A percentile compares a stretch with the other conserved stretches of the same genome.
These are phyloP conservation scores for Camellia lanceoleosa DNA, from an alignment of 148 eudicot genomes.

Conservation along the genomic window DNA sequence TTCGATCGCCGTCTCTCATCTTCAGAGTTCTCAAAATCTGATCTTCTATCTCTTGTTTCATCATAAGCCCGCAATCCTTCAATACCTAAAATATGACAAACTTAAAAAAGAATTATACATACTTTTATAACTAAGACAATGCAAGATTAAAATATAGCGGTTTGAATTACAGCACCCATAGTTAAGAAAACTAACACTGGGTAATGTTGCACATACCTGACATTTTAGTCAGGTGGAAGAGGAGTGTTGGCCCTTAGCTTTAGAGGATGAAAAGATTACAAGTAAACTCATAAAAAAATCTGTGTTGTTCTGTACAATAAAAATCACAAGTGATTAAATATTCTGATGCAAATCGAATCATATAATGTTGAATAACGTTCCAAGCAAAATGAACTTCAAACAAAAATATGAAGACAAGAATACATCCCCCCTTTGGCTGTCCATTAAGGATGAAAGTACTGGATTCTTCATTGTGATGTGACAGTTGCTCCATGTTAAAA, in stretches of 20 bases:
- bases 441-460: neutral
- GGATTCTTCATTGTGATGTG: neutral
- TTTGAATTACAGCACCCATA: neutral
- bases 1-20: conserved; percentile 51
- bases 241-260: conserved; percentile 17
- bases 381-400: neutral
- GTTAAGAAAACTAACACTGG: neutral
- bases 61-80: conserved; percentile 39
- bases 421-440: neutral
- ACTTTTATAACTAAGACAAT: neutral
- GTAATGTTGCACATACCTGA: conserved; percentile 24
- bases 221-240: conserved; percentile 29
- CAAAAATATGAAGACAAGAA: neutral
- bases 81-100: conserved; percentile 25
- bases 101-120: neutral
- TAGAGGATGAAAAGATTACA: neutral
- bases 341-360: neutral
- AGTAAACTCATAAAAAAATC: conserved; percentile 1
- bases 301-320: conserved; percentile 18
- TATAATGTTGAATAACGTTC: neutral
- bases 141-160: neutral
- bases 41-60: conserved; percentile 45
- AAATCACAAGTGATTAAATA: neutral
- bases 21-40: conserved; percentile 52
- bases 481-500: neutral